Conservation (phyloP, 2,329 filamentous ascomycete genomes). For the Phialophora chinensis region DNA sequence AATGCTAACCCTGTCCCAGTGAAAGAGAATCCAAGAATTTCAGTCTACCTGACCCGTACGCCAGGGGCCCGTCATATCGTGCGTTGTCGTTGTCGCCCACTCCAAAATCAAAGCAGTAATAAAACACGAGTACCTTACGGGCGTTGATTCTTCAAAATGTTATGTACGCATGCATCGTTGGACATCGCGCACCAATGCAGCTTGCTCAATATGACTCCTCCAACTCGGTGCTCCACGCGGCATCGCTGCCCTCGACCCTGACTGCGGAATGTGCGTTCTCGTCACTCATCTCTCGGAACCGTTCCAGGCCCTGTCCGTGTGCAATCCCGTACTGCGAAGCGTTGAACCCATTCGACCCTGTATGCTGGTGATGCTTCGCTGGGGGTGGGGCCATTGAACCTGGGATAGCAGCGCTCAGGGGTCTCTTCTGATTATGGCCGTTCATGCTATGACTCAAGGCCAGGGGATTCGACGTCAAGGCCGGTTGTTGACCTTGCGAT, state of each 20-base stretch:
- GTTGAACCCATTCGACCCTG: constrained; percentile 11
- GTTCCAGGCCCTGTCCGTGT: constrained; percentile 10
- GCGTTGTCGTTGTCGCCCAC: background rate
- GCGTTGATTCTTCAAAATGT: background rate
- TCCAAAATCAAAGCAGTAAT: background rate
- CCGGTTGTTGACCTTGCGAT: constrained; percentile 17
- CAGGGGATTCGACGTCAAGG: constrained; percentile 27
- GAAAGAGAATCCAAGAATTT: background rate
- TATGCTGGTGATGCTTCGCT: constrained; percentile 41
- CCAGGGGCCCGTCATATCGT: background rate
- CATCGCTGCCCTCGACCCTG: constrained; percentile 37
- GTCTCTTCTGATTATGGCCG: constrained; percentile 36
- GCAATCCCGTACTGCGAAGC: constrained; percentile 17
- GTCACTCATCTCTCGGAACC: constrained; percentile 32
- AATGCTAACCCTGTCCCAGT: background rate
- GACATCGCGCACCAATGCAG: background rate
- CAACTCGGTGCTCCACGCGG: constrained; percentile 39
- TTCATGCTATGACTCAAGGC: constrained; percentile 30
- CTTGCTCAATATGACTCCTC: constrained; percentile 38
- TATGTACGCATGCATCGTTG: background rate
- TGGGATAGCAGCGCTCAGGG: constrained; percentile 8
- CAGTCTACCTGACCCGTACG: background rate
- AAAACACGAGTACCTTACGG: background rate
- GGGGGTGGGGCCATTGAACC: constrained; percentile 41
- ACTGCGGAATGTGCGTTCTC: constrained; percentile 29